Evolutionary conservation across 2,329 filamentous ascomycete genomes (phyloP), one percentile per base, ranked within the genome.

Genomic region (Westerdykella sp.): DNA sequence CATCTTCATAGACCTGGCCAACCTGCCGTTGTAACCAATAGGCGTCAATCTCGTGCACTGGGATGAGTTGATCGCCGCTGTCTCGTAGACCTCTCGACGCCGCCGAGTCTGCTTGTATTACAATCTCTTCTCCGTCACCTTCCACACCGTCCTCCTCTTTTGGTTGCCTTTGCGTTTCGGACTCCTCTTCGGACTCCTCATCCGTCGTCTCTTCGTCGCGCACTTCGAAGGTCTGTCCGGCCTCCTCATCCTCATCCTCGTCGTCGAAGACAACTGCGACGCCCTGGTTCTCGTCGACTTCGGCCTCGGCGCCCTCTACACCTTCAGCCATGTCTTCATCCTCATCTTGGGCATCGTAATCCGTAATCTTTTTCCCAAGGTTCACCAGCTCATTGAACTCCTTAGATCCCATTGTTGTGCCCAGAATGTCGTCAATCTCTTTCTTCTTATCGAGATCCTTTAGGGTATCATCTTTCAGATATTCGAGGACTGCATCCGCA

Each of bases 391-490:
- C 91, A 63, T 97, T 97, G 73, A 97, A 98, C 65, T 95, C 84
- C 63, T 96, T 95, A 1, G 87, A 80, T 39, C 77, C 83, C 73
- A 96, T 79, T 1, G 82, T 81, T 30, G 78, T 78, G n/a, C 91
- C 93, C 34, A 98, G 69, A 46, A 97, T 81, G 52, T 97, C 93
- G 57, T 98, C 93, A 35, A 97, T 81, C 65, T 96, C 89, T 70
- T 90, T 95, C 74, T 98, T 98, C 75, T 94, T 96, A 66, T 98
- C 93, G 47, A 95, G 87, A 64, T 98, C 93, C 67, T 97, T 97
- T 72, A 96, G 74, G 50, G 90, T 85, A 50, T 96, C 90, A 56
- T 97, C 90, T 68, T 98, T 98, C 36, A 98, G 73, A 50, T 85
- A 88, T 64, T 98, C 93, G 41, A 98, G 68, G 2, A 90, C 83